phyloP scores from a whole-genome alignment of 495 filamentous ascomycete species.

The Cairneyella variabilis region DNA sequence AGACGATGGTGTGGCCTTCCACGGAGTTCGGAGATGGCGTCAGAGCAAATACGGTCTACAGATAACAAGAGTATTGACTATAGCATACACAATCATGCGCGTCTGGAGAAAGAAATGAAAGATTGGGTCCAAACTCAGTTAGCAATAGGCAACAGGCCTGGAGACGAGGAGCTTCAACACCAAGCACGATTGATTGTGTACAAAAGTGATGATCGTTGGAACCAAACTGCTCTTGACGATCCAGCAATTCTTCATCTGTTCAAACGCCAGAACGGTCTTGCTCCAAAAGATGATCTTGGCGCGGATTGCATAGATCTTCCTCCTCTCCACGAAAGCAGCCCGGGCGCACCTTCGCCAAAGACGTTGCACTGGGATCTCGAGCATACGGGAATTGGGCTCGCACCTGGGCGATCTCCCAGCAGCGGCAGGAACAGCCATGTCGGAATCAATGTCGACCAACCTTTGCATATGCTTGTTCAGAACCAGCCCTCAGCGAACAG shows the following conservation, averaged over 20 bases:
- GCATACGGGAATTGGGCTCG: constrained; percentile 5
- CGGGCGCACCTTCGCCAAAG: background rate
- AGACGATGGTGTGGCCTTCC: constrained; percentile 45
- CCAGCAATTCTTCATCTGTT: constrained; percentile 52
- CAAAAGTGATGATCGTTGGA: constrained; percentile 63
- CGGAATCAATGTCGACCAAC: constrained; percentile 3
- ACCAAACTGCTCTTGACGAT: constrained; percentile 69
- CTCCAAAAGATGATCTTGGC: constrained; percentile 15
- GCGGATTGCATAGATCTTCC: constrained; percentile 6
- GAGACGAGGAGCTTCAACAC: constrained; percentile 58
- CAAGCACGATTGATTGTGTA: constrained; percentile 64
- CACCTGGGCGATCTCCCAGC: background rate
- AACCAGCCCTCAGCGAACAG: constrained; percentile 24
- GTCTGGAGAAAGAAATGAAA: constrained; percentile 57
- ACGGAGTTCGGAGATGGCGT: constrained; percentile 35
- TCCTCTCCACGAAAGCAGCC: constrained; percentile 10
- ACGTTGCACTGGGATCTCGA: constrained; percentile 23
- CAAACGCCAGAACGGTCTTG: constrained; percentile 22
- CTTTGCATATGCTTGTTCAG: constrained; percentile 12
- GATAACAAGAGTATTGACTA: constrained; percentile 49
- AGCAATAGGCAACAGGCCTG: constrained; percentile 47
- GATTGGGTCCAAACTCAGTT: constrained; percentile 49
- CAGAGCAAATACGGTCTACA: constrained; percentile 40
- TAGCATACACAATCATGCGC: constrained; percentile 46
- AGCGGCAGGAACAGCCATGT: background rate